A percentile compares a stretch with the other conserved stretches of the same genome.
Evolutionary conservation across 148 eudicot genomes (phyloP).

Genomic region (Linanthus parryae): DNA sequence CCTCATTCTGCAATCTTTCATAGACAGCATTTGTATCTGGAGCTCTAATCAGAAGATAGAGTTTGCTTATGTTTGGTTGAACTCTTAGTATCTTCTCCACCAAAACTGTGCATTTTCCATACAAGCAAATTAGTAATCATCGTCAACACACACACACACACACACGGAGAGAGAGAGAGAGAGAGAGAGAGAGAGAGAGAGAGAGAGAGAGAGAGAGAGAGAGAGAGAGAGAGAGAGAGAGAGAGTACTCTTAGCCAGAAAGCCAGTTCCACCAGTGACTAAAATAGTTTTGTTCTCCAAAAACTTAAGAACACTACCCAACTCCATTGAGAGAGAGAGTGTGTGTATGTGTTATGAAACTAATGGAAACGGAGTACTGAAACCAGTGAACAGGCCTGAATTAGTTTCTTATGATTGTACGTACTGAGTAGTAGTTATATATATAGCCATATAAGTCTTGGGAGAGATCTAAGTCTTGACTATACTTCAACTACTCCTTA

Average conservation of each 20-base stretch:
- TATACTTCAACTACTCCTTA: no score
- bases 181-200: no score
- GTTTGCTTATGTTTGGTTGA: slow-evolving; percentile 8
- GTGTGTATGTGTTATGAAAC: no score
- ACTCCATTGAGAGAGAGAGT: slow-evolving; percentile 35
- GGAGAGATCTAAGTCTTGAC: no score
- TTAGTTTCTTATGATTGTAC: no score
- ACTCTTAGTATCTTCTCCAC: slow-evolving; percentile 11
- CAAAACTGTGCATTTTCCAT: slow-evolving; percentile 6
- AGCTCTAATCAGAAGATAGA: slow-evolving; percentile 11
- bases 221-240: slow-evolving; percentile 10
- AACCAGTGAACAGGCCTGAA: no score
- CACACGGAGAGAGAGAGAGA: no score
- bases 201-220: no score
- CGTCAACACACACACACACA: no score
- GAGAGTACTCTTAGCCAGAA: slow-evolving; percentile 53
- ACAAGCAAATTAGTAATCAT: not conserved
- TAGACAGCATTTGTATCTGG: slow-evolving; percentile 5
- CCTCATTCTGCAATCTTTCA: slow-evolving; percentile 8
- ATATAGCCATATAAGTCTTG: no score
- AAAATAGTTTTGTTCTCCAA: slow-evolving; percentile 48
- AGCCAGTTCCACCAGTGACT: slow-evolving; percentile 63
- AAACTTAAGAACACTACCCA: slow-evolving; percentile 41
- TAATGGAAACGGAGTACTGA: no score
- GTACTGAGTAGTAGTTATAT: no score